Percentiles rank a stretch among this genome's conserved stretches.
phyloP scores from a whole-genome alignment of 208 protist genomes.

The Acanthamoeba lenticulata region DNA sequence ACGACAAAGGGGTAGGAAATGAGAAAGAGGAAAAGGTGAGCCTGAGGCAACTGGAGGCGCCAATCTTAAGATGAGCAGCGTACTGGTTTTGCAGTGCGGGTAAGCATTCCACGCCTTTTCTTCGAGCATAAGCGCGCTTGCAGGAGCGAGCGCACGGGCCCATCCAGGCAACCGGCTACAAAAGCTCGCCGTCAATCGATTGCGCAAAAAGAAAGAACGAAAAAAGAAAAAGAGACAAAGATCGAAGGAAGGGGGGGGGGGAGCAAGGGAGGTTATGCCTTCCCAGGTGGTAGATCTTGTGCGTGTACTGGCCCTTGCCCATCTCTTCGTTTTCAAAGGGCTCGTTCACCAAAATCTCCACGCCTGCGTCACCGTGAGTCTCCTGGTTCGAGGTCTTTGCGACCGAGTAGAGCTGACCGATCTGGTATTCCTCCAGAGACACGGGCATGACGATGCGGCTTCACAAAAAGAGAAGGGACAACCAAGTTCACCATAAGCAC shows the following conservation, averaged over 20 bases:
- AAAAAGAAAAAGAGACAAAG: neutral
- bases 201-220: neutral
- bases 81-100: conserved; percentile 84
- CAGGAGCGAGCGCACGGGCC: conserved; percentile 79
- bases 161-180: conserved; percentile 78
- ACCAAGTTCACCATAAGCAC: neutral
- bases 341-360: conserved; percentile 88
- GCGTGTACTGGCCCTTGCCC: conserved; percentile 87
- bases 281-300: conserved; percentile 87
- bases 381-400: conserved; percentile 81
- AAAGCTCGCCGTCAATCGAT: neutral
- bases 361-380: conserved; percentile 82
- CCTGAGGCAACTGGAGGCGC: neutral
- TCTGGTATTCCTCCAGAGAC: conserved; percentile 83
- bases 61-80: neutral
- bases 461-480: neutral
- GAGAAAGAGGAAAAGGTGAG: neutral
- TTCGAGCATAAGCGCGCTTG: conserved; percentile 80
- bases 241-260: neutral
- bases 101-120: conserved; percentile 90
- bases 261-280: conserved; percentile 32
- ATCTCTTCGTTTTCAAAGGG: conserved; percentile 84
- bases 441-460: conserved; percentile 77
- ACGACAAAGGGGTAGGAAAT: neutral
- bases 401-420: conserved; percentile 85